Evolutionary conservation across 306 rosid species (phyloP), one percentile per base, ranked within the genome.

Genomic region (Cercis canadensis): DNA sequence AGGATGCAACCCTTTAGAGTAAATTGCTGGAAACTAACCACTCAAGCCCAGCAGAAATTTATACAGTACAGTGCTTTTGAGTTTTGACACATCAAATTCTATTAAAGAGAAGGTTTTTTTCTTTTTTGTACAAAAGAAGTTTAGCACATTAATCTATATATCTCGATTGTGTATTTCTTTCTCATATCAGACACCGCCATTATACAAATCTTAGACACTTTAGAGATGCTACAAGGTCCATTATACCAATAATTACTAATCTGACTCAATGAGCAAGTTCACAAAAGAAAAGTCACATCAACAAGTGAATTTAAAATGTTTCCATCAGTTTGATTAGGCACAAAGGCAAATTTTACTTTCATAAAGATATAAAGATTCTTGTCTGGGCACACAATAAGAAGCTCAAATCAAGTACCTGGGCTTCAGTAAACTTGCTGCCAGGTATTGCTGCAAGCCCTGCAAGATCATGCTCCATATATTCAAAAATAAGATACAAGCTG

Each of bases 381-480:
- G 56, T 53, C 16, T 34, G 34, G 50, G 40, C 24, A 40, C 61
- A 54, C 47, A 43, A 67, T 33, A 32, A 54, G 57, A 67, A 4
- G 13, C n/a, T 69, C 0, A 50, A 60, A 67, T 54, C 5, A 44
- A 54, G 52, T 80, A 92, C 97, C 92, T 89, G 97, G 8, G 87
- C 46, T 79, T 89, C 90, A 12, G 92, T 84, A 80, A 92, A 89
- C 46, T 84, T 89, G 81, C 80, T 34, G 69, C 78, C 90, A 32
- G 87, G 77, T 52, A 72, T 65, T 50, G 90, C 73, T 17, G 89
- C 83, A 71, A 92, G 88, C 53, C 96, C 97, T 0, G 90, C 73
- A 65, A 92, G 97, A 77, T 92, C 97, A 73, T 92, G 96, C 50
- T 92, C 97, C 97, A 92, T 92, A 21, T 89, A 89, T 70, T 92